Evolutionary conservation across 345 rosid species (phyloP).

Genomic region (Hypericum perforatum): DNA sequence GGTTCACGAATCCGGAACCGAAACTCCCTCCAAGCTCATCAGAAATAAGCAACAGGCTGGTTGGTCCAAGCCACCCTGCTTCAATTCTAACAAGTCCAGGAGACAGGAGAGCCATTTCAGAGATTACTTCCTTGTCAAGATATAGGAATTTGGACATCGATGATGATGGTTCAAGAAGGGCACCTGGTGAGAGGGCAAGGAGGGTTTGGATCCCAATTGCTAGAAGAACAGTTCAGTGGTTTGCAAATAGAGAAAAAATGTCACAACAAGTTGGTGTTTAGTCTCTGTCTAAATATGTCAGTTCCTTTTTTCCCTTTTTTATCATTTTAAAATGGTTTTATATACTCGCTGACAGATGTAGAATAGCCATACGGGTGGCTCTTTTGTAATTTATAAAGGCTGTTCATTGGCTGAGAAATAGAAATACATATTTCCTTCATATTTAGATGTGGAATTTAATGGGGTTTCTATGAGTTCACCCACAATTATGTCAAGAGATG

Average conservation of each 20-base stretch:
- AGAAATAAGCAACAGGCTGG: conserved; percentile 25
- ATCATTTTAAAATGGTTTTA: too few species aligned
- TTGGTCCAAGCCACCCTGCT: conserved; percentile 20
- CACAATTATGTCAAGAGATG: too few species aligned
- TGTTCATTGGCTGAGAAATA: too few species aligned
- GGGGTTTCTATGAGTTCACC: too few species aligned
- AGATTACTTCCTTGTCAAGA: conserved; percentile 60
- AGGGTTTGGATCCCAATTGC: conserved; percentile 71
- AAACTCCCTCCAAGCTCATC: conserved; percentile 1
- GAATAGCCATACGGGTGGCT: too few species aligned
- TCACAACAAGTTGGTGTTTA: conserved; percentile 13
- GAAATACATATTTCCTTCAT: too few species aligned
- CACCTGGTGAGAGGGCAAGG: conserved; percentile 12
- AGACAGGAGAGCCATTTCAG: conserved; percentile 65
- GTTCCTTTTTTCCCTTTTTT: too few species aligned
- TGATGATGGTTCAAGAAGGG: neutral
- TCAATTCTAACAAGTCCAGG: conserved; percentile 23
- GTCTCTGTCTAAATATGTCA: too few species aligned
- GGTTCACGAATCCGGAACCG: conserved; percentile 27
- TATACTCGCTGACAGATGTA: too few species aligned
- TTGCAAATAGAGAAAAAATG: conserved; percentile 51
- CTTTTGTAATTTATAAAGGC: too few species aligned
- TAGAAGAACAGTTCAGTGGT: conserved; percentile 64
- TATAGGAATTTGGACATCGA: conserved; percentile 17
- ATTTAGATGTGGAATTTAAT: too few species aligned